Evolutionary conservation across 169 alveolate genomes (phyloP), one percentile per base, ranked within the genome.

Genomic region (Eimeria maxima): DNA sequence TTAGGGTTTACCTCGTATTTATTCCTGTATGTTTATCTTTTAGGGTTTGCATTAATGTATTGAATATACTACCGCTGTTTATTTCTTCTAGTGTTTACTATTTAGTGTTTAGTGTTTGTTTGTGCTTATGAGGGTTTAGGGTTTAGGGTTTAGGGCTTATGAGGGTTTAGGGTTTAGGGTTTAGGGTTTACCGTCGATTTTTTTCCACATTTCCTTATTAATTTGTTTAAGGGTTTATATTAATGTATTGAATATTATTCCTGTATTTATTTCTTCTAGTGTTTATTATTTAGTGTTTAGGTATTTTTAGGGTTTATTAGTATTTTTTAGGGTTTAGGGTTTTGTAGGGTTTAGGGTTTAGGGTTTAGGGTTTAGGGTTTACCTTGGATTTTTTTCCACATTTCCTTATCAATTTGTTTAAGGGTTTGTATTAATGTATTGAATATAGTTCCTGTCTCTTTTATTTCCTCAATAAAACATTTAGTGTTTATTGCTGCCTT

Each of bases 361-460:
- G 57, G 57, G 57, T 50, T 50, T 67, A 67, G 78, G 78, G 44
- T n/a, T n/a, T 67, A 33, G n/a, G 42, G 50, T 33, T 33, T 74
- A 74, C 86, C 86, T 33, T 74, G 13, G 33, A 78, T 78, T 33
- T 2, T 4, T 8, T 78, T 47, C 65, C 63, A 78, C 42, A 16
- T 3, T 7, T 1, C 27, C 6, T 60, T 42, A 57, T 78, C 65
- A 5, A 78, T 10, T 18, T 33, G 22, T 78, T 74, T 33, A 74
- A 74, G 86, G 42, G 86, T 44, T 44, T 33, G n/a, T 27, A 18
- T 16, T 5, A 74, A 27, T 4, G 14, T 44, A 20, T 7, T 74
- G 29, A 74, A 74, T 44, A 74, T 74, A 8, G 42, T 22, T 5
- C 89, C 89, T 38, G 89, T 78, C 89, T 38, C 65, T 33, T 78